Evolutionary conservation across 2,329 filamentous ascomycete genomes (phyloP), one percentile per base, ranked within the genome.

Genomic region (Calonectria hawksworthii): DNA sequence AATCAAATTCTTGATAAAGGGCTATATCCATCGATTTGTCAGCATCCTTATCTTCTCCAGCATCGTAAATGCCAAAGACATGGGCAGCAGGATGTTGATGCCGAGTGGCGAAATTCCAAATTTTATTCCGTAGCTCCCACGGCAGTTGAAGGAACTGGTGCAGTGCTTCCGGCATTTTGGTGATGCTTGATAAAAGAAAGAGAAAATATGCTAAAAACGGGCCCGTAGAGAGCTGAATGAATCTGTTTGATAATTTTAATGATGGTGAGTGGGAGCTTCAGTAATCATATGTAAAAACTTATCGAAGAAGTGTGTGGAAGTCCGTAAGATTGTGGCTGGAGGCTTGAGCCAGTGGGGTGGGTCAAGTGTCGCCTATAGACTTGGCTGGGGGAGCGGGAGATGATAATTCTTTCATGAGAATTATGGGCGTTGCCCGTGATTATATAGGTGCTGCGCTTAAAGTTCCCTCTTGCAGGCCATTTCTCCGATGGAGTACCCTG

Each of bases 41-140:
- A 3, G 36, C 8, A 4, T 44, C 23, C 8, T 2, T 0, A n/a
- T 59, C 13, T n/a, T 56, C 21, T 1, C 32, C 0, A 4, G 18
- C 21, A 5, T 51, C 11, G 0, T 52, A 28, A 11, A 76, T 13
- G 16, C 28, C 1, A 34, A 75, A 71, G 4, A 76, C 54, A 3
- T 77, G 69, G 16, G 66, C 72, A 7, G 74, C 75, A 1, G 66
- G 50, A 23, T 32, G 41, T 23, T 59, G 0, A 34, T 51, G 34
- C 0, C 69, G 63, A 0, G 72, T 34, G 16, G 32, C 75, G 4
- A 69, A 23, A 64, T 18, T 36, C 74, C 61, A 77, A 2, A 76
- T 69, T 28, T 59, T 8, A 18, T 73, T 64, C 23, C 72, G 26
- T 0, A 77, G 26, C n/a, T 77, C 72, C 28, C 47, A 36, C 0